These are phyloP conservation scores for Botryotinia narcissicola DNA, from an alignment of 2,329 filamentous ascomycete species.

Conservation along the genomic window DNA sequence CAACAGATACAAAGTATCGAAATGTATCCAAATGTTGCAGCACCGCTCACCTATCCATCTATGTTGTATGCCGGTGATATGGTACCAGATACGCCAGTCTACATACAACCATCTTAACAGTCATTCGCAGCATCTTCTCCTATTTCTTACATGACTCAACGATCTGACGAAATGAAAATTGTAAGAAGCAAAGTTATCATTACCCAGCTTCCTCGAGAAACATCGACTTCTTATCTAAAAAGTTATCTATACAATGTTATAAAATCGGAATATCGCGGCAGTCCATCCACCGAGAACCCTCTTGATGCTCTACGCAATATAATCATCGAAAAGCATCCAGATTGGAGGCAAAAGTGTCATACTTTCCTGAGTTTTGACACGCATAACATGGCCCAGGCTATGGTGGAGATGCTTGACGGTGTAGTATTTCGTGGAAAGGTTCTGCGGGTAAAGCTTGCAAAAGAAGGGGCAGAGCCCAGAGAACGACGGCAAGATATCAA, in stretches of 20 bases:
- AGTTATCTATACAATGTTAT: slow-evolving; percentile 17
- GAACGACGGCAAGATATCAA: neutral
- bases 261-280: neutral
- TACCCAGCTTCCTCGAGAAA: slow-evolving; percentile 23
- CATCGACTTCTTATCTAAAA: slow-evolving; percentile 17
- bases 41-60: neutral
- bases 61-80: slow-evolving; percentile 22
- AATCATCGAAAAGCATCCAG: slow-evolving; percentile 22
- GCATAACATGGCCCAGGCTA: slow-evolving; percentile 20
- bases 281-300: neutral
- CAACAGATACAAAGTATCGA: neutral
- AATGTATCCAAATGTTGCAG: neutral
- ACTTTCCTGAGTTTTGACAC: slow-evolving; percentile 28
- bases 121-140: neutral
- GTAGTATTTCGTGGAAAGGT: neutral
- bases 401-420: slow-evolving; percentile 11
- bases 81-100: slow-evolving; percentile 15
- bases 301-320: slow-evolving; percentile 19
- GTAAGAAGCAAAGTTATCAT: slow-evolving; percentile 31
- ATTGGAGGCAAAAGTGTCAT: slow-evolving; percentile 24
- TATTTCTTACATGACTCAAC: neutral
- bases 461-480: slow-evolving; percentile 15
- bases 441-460: slow-evolving; percentile 17
- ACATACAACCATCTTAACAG: neutral
- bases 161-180: neutral